Evolutionary conservation across 495 filamentous ascomycete species (phyloP).

Genomic region (Aspergillus incahuasiensis): DNA sequence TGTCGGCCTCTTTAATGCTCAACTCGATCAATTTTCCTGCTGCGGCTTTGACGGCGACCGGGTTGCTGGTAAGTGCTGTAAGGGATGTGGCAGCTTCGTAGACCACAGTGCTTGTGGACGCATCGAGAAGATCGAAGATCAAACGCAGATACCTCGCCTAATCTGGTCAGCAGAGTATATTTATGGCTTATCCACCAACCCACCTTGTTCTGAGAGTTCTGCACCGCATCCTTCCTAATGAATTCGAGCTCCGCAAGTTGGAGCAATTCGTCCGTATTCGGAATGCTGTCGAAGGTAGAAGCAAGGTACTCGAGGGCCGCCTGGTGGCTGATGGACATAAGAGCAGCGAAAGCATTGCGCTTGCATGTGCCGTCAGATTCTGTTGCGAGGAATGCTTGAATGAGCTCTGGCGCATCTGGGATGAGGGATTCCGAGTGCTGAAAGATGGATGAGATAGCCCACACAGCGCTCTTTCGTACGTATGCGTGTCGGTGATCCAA

Average conservation of each 20-base stretch:
- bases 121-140: slow-evolving; percentile 96
- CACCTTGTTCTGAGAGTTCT: slow-evolving; percentile 91
- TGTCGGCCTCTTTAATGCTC: slow-evolving; percentile 93
- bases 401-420: slow-evolving; percentile 90
- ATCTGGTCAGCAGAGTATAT: slow-evolving; percentile 23
- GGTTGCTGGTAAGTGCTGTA: slow-evolving; percentile 90
- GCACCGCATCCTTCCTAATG: slow-evolving; percentile 93
- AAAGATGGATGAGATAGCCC: slow-evolving; percentile 89
- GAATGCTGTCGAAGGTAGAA: slow-evolving; percentile 88
- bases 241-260: slow-evolving; percentile 95
- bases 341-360: slow-evolving; percentile 92
- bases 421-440: slow-evolving; percentile 88
- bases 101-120: slow-evolving; percentile 86
- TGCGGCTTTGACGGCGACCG: slow-evolving; percentile 95
- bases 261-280: slow-evolving; percentile 88
- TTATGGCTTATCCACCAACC: slow-evolving; percentile 11
- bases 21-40: slow-evolving; percentile 95
- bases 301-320: slow-evolving; percentile 86
- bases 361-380: slow-evolving; percentile 97
- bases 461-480: slow-evolving; percentile 96
- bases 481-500: slow-evolving; percentile 96
- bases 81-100: slow-evolving; percentile 99
- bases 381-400: slow-evolving; percentile 81
- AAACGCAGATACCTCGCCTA: slow-evolving; percentile 85
- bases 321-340: slow-evolving; percentile 86